Conservation (phyloP, 176 grass and related monocot genomes). For the Bolboschoenus planiculmis region DNA sequence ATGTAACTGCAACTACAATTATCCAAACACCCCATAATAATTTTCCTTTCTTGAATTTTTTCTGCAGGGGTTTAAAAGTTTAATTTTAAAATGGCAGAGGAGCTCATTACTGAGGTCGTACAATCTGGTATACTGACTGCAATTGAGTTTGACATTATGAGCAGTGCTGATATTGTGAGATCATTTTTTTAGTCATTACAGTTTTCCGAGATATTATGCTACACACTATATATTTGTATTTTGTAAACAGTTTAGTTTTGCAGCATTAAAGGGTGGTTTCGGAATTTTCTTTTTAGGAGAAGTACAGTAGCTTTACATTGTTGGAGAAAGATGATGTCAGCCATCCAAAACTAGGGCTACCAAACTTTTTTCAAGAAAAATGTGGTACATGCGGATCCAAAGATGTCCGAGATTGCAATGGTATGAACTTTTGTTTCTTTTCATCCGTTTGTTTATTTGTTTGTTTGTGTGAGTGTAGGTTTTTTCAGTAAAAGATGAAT, state of each 20-base stretch:
- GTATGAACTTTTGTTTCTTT: conserved; percentile 25
- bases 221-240: neutral
- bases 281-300: conserved; percentile 50
- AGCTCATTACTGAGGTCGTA: conserved; percentile 22
- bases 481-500: neutral
- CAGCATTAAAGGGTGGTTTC: conserved; percentile 1
- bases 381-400: conserved; percentile 69
- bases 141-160: conserved; percentile 67
- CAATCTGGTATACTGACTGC: conserved; percentile 39
- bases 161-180: conserved; percentile 65
- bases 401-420: conserved; percentile 60
- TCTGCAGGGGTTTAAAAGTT: conserved; percentile 20
- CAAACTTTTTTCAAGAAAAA: conserved; percentile 39
- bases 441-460: neutral
- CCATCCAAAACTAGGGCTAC: conserved; percentile 67
- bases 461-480: neutral
- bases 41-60: conserved; percentile 1
- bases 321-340: conserved; percentile 60
- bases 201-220: neutral
- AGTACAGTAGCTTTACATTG: conserved; percentile 44
- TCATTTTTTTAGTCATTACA: neutral
- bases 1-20: neutral
- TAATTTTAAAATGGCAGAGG: conserved; percentile 31
- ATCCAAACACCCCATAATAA: neutral
- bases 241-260: neutral